These are phyloP conservation scores for Podila epicladia DNA, from an alignment of 192 early-diverging fungal species.

Conservation along the genomic window DNA sequence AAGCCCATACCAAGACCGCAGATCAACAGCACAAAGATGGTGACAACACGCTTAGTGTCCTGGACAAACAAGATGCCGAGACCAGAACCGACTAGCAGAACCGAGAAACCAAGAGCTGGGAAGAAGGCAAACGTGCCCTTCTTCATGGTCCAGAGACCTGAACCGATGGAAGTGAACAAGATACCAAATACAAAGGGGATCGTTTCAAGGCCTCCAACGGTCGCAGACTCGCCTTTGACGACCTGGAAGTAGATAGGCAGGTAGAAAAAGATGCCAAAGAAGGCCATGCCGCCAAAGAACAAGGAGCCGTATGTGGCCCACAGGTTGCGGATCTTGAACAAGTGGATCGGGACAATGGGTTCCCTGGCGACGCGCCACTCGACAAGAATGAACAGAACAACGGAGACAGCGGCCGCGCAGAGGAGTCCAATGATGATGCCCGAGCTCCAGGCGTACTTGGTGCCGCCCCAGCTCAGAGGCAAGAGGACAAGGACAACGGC, in stretches of 20 bases:
- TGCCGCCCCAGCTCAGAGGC: conserved; percentile 70
- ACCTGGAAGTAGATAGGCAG: conserved; percentile 70
- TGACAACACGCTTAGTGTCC: conserved; percentile 50
- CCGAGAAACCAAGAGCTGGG: conserved; percentile 57
- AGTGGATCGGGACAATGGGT: conserved; percentile 60
- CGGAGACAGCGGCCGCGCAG: conserved; percentile 48
- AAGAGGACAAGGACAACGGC: conserved; percentile 62
- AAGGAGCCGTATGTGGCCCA: conserved; percentile 49
- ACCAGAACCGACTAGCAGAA: conserved; percentile 58
- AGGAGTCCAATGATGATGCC: conserved; percentile 63
- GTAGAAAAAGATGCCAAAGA: conserved; percentile 67
- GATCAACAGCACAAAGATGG: conserved; percentile 60
- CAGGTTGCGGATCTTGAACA: conserved; percentile 64
- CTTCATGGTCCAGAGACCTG: conserved; percentile 57
- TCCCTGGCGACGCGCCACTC: conserved; percentile 62
- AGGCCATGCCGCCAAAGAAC: conserved; percentile 61
- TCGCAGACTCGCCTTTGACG: conserved; percentile 61
- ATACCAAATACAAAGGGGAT: conserved; percentile 66
- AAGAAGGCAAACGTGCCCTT: conserved; percentile 56
- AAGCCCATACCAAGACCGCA: conserved; percentile 62
- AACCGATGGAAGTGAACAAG: conserved; percentile 56
- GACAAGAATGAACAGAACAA: conserved; percentile 56
- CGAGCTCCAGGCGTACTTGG: conserved; percentile 65
- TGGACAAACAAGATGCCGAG: conserved; percentile 62
- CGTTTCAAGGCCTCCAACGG: conserved; percentile 63